These are phyloP conservation scores for Beta lomatogona DNA, from an alignment of 179 eudicot genomes.

Conservation along the genomic window DNA sequence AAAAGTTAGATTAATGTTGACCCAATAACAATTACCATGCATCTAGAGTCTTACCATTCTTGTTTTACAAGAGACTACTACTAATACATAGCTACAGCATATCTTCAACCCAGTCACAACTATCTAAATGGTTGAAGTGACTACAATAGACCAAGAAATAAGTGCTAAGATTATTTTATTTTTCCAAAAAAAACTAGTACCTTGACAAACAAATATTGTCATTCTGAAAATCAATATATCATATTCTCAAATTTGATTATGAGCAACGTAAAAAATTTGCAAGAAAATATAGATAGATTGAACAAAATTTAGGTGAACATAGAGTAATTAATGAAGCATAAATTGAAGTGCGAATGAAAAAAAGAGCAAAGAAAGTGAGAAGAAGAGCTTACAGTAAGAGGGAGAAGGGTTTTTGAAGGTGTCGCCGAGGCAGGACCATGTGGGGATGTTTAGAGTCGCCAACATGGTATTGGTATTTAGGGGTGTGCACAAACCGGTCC, in stretches of 20 bases:
- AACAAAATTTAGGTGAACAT: neutral
- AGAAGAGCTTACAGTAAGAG: neutral
- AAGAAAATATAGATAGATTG: neutral
- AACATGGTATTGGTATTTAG: neutral
- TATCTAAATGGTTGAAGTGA: too few relatives aligned
- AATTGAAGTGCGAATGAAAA: neutral
- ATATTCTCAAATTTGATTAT: too few relatives aligned
- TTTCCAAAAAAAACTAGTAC: too few relatives aligned
- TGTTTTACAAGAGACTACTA: too few relatives aligned
- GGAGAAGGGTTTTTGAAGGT: neutral
- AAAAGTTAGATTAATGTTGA: neutral
- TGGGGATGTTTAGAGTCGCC: neutral
- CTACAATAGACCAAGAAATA: too few relatives aligned
- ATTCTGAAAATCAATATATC: too few relatives aligned
- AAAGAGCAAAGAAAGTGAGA: neutral
- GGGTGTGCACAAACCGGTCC: too few relatives aligned
- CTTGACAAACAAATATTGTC: too few relatives aligned
- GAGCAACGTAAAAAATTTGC: neutral
- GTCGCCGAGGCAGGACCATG: neutral
- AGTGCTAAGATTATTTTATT: too few relatives aligned
- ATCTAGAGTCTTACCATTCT: too few relatives aligned
- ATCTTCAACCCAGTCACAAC: too few relatives aligned
- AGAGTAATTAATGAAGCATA: neutral
- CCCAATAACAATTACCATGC: neutral
- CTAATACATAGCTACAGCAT: too few relatives aligned